Evolutionary conservation across 2,329 filamentous ascomycete genomes (phyloP).

Genomic region (Claviceps capensis): DNA sequence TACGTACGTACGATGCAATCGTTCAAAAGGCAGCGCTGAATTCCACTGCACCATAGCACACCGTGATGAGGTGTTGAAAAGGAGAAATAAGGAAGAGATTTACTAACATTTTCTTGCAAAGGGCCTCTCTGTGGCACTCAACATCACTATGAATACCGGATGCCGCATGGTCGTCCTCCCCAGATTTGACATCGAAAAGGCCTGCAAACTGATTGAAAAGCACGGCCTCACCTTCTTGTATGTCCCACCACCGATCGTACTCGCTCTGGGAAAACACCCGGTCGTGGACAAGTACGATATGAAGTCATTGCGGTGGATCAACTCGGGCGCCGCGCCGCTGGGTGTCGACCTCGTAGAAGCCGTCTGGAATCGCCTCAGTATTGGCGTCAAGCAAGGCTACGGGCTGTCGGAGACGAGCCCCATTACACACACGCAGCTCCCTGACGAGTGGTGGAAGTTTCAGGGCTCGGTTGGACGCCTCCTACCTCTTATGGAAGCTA

Average conservation of each 20-base stretch:
- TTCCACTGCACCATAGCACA: too few relatives aligned
- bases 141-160: conserved; percentile 36
- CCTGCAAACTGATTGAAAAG: conserved; percentile 64
- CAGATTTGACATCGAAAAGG: conserved; percentile 68
- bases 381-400: conserved; percentile 86
- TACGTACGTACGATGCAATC: conserved; percentile 43
- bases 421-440: conserved; percentile 58
- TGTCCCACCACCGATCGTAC: conserved; percentile 71
- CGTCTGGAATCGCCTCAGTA: conserved; percentile 57
- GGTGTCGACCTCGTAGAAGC: conserved; percentile 67
- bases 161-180: conserved; percentile 58
- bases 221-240: conserved; percentile 65
- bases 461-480: conserved; percentile 70
- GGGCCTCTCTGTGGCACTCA: conserved; percentile 20
- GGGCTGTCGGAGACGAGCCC: conserved; percentile 81
- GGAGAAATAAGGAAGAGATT: neutral
- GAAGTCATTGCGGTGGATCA: conserved; percentile 66
- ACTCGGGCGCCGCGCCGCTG: conserved; percentile 75
- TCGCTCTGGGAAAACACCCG: conserved; percentile 69
- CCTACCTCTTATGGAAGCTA: conserved; percentile 66
- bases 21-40: too few relatives aligned
- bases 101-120: conserved; percentile 4
- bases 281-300: conserved; percentile 70
- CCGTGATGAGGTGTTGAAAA: neutral
- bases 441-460: conserved; percentile 61